Evolutionary conservation across 495 filamentous ascomycete species (phyloP), one percentile per base, ranked within the genome.

Genomic region (Aspergillus homomorphus): DNA sequence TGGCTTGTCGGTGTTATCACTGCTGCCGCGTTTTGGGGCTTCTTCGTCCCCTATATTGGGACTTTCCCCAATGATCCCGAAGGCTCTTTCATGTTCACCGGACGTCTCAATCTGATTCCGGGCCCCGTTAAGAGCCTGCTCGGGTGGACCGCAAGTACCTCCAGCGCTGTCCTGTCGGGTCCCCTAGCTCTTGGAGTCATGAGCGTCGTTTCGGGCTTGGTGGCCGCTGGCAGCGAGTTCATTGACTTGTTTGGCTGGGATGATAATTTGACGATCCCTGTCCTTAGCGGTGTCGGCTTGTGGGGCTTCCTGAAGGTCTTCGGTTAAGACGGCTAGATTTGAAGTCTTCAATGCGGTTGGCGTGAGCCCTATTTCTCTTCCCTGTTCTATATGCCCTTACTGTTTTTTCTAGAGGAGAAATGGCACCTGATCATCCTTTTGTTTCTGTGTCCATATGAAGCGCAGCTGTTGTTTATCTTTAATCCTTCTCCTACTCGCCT

Each of bases 231-330:
- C 30, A 96, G 91, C 68, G 94, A 98, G 74, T 91, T 93, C 26
- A 80, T 96, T 54, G 91, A 98, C 75, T 62, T 96, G 0, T 96
- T 89, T 68, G 87, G 90, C 24, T 90, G 89, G 89, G 94, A 98
- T 69, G 94, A 98, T 76, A 98, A 98, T 73, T 77, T 98, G 58
- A 96, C 93, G 38, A 98, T 98, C 71, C 94, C 94, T 14, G 85
- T 96, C 42, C 74, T 98, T 51, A 96, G 90, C 69, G 91, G 91
- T 15, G 68, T 95, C 16, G 93, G 94, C 9, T 85, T 98, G 50
- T 96, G 89, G 89, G 90, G 89, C 0, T 95, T 98, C 70, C 77
- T 98, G 68, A 97, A 92, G 77, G 68, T 92, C 44, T 97, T 98
- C 81, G 89, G 90, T 26, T 77, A 61, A 70, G 33, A 38, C 33